Percentiles rank a stretch among this genome's conserved stretches.
These are phyloP conservation scores for Batkoa obscura DNA, from an alignment of 371 early-diverging fungal species.

Conservation along the genomic window DNA sequence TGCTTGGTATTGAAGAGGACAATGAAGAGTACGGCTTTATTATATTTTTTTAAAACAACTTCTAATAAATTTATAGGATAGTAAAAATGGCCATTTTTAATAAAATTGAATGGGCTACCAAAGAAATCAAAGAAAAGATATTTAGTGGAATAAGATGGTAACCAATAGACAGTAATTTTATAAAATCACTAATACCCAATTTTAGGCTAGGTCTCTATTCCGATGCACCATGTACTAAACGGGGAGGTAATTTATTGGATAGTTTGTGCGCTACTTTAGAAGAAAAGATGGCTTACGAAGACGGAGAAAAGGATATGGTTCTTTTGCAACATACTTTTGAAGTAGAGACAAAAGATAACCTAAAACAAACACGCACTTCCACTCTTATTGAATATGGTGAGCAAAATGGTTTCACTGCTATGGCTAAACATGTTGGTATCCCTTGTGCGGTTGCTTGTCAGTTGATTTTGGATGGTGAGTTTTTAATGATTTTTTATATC, in stretches of 20 bases:
- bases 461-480: conserved; percentile 44
- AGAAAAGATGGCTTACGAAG: conserved; percentile 40
- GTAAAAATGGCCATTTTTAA: conserved; percentile 7
- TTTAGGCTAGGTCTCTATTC: conserved; percentile 5
- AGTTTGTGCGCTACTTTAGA: conserved; percentile 53
- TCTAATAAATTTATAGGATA: background rate
- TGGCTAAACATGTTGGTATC: conserved; percentile 80
- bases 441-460: conserved; percentile 80
- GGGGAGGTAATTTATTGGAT: conserved; percentile 32
- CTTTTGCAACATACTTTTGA: conserved; percentile 76
- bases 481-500: background rate
- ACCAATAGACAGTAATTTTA: conserved; percentile 9
- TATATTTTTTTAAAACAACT: conserved; percentile 11
- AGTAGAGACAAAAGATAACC: conserved; percentile 28
- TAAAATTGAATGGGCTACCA: background rate
- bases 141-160: conserved; percentile 4
- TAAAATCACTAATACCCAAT: background rate
- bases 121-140: background rate
- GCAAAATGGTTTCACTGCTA: conserved; percentile 52
- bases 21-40: conserved; percentile 15
- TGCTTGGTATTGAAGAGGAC: background rate
- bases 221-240: background rate
- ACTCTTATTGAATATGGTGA: conserved; percentile 60
- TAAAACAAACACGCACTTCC: conserved; percentile 22
- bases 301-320: conserved; percentile 69